Conservation (phyloP, 148 eudicot species). For the Bassia scoparia region DNA sequence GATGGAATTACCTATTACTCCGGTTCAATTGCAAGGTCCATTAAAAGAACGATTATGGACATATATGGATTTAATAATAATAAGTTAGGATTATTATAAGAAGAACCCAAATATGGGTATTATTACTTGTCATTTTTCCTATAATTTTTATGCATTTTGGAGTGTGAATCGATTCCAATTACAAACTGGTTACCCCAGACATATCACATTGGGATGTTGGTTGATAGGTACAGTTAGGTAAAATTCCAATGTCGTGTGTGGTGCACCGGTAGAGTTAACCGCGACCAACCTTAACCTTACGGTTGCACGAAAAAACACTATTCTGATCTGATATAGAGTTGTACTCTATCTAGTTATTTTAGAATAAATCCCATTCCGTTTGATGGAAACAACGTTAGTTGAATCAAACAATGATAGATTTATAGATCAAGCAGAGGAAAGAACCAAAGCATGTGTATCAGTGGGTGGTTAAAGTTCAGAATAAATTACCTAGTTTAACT, state of each 20-base stretch:
- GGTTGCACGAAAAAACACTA: not conserved
- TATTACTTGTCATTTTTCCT: too few species aligned
- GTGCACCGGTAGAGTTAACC: not conserved
- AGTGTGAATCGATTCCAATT: constrained; percentile 4
- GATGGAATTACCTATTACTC: too few species aligned
- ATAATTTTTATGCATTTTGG: not conserved
- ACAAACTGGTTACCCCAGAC: constrained; percentile 11
- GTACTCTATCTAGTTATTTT: not conserved
- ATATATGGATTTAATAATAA: too few species aligned
- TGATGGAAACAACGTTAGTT: constrained; percentile 3
- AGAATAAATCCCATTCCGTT: not conserved
- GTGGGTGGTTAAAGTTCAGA: not conserved
- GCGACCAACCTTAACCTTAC: not conserved
- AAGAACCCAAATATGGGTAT: too few species aligned
- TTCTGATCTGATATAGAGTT: not conserved
- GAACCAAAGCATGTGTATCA: not conserved
- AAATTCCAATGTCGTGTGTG: not conserved
- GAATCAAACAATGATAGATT: not conserved
- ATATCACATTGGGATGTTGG: constrained; percentile 22
- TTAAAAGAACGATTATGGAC: too few species aligned
- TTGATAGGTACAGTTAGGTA: constrained; percentile 9
- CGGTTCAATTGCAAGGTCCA: too few species aligned
- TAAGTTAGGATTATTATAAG: too few species aligned
- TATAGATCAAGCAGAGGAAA: not conserved
- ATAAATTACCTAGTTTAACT: not conserved